phyloP scores from a whole-genome alignment of 352 stramenopile genomes.

The Aphanomyces astaci region DNA sequence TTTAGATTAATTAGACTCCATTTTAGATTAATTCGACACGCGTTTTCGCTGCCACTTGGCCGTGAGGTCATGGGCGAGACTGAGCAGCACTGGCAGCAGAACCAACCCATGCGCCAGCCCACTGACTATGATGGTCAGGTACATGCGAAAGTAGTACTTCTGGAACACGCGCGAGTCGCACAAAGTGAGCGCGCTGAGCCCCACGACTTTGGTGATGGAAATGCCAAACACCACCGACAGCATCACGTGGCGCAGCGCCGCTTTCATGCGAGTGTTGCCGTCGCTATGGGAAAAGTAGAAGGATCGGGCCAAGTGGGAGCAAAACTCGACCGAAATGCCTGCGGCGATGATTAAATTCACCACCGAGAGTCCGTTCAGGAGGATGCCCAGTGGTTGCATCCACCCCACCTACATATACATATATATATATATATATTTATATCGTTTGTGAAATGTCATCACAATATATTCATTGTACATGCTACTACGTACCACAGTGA shows the following conservation, averaged over 20 bases:
- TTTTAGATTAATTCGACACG: not conserved
- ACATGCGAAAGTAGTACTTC: slow-evolving; percentile 40
- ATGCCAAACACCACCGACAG: slow-evolving; percentile 34
- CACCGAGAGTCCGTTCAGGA: slow-evolving; percentile 29
- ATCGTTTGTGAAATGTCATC: too few species aligned
- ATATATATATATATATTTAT: too few species aligned
- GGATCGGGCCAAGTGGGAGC: slow-evolving; percentile 23
- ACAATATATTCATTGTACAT: not conserved
- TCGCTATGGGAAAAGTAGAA: slow-evolving; percentile 14
- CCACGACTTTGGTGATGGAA: slow-evolving; percentile 37
- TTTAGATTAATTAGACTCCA: too few species aligned
- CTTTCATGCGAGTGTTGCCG: slow-evolving; percentile 31
- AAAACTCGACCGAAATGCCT: slow-evolving; percentile 28
- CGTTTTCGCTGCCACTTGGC: slow-evolving; percentile 3
- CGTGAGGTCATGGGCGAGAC: slow-evolving; percentile 34
- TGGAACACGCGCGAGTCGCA: slow-evolving; percentile 34
- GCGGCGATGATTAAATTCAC: slow-evolving; percentile 27
- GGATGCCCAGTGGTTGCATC: slow-evolving; percentile 52
- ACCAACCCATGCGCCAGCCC: slow-evolving; percentile 28
- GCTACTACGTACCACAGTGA: slow-evolving; percentile 29
- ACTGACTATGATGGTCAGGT: slow-evolving; percentile 34
- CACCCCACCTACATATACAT: slow-evolving; percentile 26
- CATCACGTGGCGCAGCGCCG: slow-evolving; percentile 35
- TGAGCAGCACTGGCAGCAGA: slow-evolving; percentile 37
- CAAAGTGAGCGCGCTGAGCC: slow-evolving; percentile 34